A percentile compares a stretch with the other conserved stretches of the same genome.
phyloP scores from a whole-genome alignment of 371 early-diverging fungal genomes.

The Blastocladiella emersonii region DNA sequence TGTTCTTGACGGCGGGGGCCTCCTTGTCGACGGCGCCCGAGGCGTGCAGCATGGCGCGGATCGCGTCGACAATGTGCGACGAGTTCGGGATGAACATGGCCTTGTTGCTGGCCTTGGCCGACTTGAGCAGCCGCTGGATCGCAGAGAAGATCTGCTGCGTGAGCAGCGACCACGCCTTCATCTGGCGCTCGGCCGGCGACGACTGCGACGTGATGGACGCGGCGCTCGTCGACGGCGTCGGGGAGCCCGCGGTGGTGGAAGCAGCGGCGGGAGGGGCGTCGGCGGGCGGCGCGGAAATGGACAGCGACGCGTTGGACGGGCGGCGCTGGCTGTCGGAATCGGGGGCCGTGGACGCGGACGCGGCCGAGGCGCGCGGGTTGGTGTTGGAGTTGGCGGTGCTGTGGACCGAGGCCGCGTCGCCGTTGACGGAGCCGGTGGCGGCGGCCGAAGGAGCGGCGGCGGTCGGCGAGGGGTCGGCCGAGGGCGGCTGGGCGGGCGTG shows the following conservation, averaged over 20 bases:
- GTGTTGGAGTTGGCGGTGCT: too few relatives aligned
- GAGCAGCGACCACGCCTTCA: slow-evolving; percentile 16
- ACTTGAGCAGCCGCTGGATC: slow-evolving; percentile 4
- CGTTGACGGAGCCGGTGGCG: slow-evolving; percentile 7
- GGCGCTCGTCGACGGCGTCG: background rate
- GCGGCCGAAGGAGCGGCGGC: background rate
- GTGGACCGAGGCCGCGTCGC: slow-evolving; percentile 6
- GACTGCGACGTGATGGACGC: background rate
- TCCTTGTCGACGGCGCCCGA: slow-evolving; percentile 60
- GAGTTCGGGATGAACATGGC: slow-evolving; percentile 19
- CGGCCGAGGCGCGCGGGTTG: background rate
- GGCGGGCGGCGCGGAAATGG: slow-evolving; percentile 12
- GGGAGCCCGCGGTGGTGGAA: background rate
- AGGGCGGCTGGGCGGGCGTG: background rate
- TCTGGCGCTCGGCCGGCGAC: slow-evolving; percentile 2
- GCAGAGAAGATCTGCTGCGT: slow-evolving; percentile 13
- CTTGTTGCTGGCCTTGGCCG: slow-evolving; percentile 3
- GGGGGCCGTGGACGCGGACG: slow-evolving; percentile 4
- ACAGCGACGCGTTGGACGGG: slow-evolving; percentile 8
- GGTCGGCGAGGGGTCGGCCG: background rate
- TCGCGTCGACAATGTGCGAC: slow-evolving; percentile 52
- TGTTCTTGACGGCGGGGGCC: slow-evolving; percentile 11
- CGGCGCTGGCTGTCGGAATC: slow-evolving; percentile 7
- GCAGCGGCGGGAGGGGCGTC: background rate
- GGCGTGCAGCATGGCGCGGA: slow-evolving; percentile 67